Evolutionary conservation across 164 flowering plant genomes (phyloP).

Genomic region (Stephania cephalantha): DNA sequence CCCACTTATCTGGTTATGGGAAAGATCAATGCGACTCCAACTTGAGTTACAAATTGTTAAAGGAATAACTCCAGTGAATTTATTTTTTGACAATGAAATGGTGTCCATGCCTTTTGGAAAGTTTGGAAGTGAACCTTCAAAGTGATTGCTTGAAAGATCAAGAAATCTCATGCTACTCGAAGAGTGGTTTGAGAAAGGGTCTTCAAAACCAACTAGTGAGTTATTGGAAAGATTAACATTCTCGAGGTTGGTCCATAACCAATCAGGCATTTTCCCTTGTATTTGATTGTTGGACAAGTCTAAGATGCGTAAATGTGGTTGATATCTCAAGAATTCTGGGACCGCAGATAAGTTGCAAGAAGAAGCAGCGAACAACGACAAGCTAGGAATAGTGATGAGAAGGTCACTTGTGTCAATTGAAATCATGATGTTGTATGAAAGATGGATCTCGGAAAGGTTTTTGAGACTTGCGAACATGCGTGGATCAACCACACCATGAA

Average conservation of each 20-base stretch:
- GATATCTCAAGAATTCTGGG: not conserved
- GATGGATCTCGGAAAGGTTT: not conserved
- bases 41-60: slow-evolving; percentile 37
- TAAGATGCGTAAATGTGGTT: not conserved
- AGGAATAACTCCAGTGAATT: slow-evolving; percentile 20
- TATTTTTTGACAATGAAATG: slow-evolving; percentile 32
- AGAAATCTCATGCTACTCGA: not conserved
- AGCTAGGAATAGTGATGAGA: not conserved
- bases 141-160: not conserved
- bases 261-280: not conserved
- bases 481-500: not conserved
- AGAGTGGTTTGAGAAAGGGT: not conserved
- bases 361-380: not conserved
- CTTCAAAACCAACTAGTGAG: not conserved
- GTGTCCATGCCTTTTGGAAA: slow-evolving; percentile 16
- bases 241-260: not conserved
- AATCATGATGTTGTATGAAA: not conserved
- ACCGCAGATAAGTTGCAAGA: not conserved
- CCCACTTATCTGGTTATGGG: slow-evolving; percentile 40
- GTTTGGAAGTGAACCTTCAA: slow-evolving; percentile 11
- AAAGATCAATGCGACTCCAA: slow-evolving; percentile 41
- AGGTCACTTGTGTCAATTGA: not conserved
- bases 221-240: too few relatives aligned
- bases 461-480: not conserved
- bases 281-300: not conserved